phyloP scores from a whole-genome alignment of 371 early-diverging fungal genomes.

The Batrachochytrium dendrobatidis region DNA sequence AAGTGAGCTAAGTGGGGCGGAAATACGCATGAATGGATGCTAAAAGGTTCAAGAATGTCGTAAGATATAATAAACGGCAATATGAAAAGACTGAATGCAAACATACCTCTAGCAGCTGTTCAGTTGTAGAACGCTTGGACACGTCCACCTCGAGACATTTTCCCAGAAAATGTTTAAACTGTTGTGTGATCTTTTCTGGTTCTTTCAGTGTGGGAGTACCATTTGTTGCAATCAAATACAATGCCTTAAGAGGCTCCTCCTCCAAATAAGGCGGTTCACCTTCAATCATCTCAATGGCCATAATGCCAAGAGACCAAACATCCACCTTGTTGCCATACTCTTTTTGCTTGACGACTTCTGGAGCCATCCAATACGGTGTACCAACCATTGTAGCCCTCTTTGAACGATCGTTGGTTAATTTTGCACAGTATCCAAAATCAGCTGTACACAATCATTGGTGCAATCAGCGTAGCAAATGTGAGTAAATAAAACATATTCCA shows the following conservation, averaged over 20 bases:
- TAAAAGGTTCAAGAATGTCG: neutral
- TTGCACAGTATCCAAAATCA: conserved; percentile 94
- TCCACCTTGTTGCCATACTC: conserved; percentile 88
- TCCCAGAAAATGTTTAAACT: conserved; percentile 81
- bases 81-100: conserved; percentile 3
- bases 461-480: neutral
- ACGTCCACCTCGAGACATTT: conserved; percentile 87
- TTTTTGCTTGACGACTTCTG: conserved; percentile 56
- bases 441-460: conserved; percentile 42
- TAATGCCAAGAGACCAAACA: conserved; percentile 95
- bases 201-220: conserved; percentile 90
- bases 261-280: conserved; percentile 96
- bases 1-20: conserved; percentile 18
- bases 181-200: conserved; percentile 74
- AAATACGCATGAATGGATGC: conserved; percentile 28
- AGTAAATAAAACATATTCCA: neutral
- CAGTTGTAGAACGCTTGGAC: conserved; percentile 72
- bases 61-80: neutral
- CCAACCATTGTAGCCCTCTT: conserved; percentile 97
- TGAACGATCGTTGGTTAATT: conserved; percentile 71
- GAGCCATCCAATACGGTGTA: conserved; percentile 42
- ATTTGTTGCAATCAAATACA: conserved; percentile 93
- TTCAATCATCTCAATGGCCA: conserved; percentile 98
- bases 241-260: conserved; percentile 88
- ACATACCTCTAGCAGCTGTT: conserved; percentile 62